Evolutionary conservation across 2,329 filamentous ascomycete species (phyloP), one percentile per base, ranked within the genome.

Genomic region (Fusarium palustre): DNA sequence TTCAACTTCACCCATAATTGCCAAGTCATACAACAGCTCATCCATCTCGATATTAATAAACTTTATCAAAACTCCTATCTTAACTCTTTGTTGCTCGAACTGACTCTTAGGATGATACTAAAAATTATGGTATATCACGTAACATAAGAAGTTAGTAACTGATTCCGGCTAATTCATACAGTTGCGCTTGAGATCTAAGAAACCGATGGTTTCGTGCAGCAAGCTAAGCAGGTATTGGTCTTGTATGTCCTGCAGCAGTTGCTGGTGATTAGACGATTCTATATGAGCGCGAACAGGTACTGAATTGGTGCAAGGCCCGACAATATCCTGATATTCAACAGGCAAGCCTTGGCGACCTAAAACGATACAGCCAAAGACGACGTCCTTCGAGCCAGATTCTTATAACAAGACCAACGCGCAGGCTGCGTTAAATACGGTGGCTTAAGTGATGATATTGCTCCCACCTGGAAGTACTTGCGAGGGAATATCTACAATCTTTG

Each of bases 301-400:
- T 9, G 38, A 43, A 5, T 66, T 66, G 0, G 54, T 64, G 9
- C 59, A 64, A 8, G 63, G 59, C 0, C 63, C 63, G 22, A 74
- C 50, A 4, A 74, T 59, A 15, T 63, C 39, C 22, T 72, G 71
- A 15, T 58, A 66, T 42, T 16, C 48, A 8, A 46, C 42, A 0
- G 71, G 70, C 1, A 71, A 20, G 0, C 54, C 62, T 18, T 72
- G 60, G 9, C 71, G 61, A 4, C 69, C 69, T 3, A 69, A 74
- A 0, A 74, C 69, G 25, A 72, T 58, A 2, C 60, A 59, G 16
- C 71, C 65, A 4, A 74, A 72, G 38, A 74, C 49, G 4, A 74
- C 59, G 11, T 74, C 59, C 0, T 24, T 30, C 1, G 56, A 55
- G 2, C 52, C 28, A 2, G 63, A 52, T 4, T 58, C 25, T 6